phyloP scores from a whole-genome alignment of 805 yeast genomes.

The Scheffersomyces amazonensis region DNA sequence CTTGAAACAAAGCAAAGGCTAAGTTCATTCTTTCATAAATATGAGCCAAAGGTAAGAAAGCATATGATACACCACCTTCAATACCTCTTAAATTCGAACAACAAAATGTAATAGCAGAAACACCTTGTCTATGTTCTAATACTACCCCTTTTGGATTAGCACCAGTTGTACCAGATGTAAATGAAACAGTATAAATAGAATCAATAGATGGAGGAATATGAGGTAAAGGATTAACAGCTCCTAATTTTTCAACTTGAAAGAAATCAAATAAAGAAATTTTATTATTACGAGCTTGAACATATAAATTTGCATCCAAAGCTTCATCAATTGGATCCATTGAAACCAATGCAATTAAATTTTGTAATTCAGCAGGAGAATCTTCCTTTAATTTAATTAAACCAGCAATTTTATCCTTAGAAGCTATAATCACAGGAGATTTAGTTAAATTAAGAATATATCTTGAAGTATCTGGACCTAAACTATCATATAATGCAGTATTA shows the following conservation, averaged over 20 bases:
- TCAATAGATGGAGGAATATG: slow-evolving; percentile 51
- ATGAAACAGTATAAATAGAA: slow-evolving; percentile 57
- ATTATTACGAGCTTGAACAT: slow-evolving; percentile 15
- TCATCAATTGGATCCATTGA: slow-evolving; percentile 37
- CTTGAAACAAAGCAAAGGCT: slow-evolving; percentile 42
- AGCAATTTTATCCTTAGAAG: slow-evolving; percentile 31
- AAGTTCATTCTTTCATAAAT: slow-evolving; percentile 51
- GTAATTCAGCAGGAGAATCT: slow-evolving; percentile 19
- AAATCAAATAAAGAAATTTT: slow-evolving; percentile 26
- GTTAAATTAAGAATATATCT: slow-evolving; percentile 60
- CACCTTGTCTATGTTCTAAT: slow-evolving; percentile 48
- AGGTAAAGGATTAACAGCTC: slow-evolving; percentile 23
- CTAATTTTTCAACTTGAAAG: slow-evolving; percentile 30
- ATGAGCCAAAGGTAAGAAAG: slow-evolving; percentile 59
- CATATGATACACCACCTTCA: slow-evolving; percentile 29
- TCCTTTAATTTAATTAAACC: slow-evolving; percentile 26
- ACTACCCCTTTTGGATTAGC: slow-evolving; percentile 67
- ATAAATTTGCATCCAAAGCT: slow-evolving; percentile 22
- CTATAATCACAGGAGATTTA: slow-evolving; percentile 50
- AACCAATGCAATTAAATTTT: slow-evolving; percentile 29
- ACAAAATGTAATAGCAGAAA: slow-evolving; percentile 46
- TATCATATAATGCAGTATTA: slow-evolving; percentile 30
- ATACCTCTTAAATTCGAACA: slow-evolving; percentile 15
- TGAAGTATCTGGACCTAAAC: slow-evolving; percentile 54
- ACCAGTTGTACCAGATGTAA: slow-evolving; percentile 78